Evolutionary conservation across 2,329 filamentous ascomycete species (phyloP).

Genomic region (Dothistroma pini): DNA sequence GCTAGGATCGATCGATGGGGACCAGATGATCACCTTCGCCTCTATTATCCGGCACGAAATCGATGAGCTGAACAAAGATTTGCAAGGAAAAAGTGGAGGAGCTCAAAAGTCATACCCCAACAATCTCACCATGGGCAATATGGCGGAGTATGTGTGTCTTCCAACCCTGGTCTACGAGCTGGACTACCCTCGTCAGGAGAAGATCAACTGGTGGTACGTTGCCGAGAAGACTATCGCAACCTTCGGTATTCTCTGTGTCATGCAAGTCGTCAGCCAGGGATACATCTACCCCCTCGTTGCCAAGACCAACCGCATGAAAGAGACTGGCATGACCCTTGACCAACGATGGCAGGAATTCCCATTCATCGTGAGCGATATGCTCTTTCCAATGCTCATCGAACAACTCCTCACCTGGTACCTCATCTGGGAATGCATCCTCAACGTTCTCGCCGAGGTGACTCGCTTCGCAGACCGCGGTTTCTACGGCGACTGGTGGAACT

Average conservation of each 20-base stretch:
- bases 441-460: constrained; percentile 72
- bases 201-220: constrained; percentile 71
- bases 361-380: constrained; percentile 68
- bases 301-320: constrained; percentile 63
- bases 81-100: constrained; percentile 58
- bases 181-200: constrained; percentile 68
- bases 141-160: constrained; percentile 68
- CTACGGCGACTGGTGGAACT: constrained; percentile 43
- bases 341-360: constrained; percentile 66
- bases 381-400: constrained; percentile 77
- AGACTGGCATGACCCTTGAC: constrained; percentile 57
- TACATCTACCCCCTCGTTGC: constrained; percentile 75
- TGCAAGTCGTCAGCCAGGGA: constrained; percentile 73
- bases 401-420: constrained; percentile 76
- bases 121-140: constrained; percentile 57
- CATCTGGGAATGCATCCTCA: constrained; percentile 67
- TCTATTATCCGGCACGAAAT: constrained; percentile 65
- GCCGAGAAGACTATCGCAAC: constrained; percentile 67
- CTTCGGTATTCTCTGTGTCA: constrained; percentile 69
- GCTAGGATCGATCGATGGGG: constrained; percentile 56
- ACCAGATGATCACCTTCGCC: constrained; percentile 62
- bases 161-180: constrained; percentile 77
- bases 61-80: constrained; percentile 60
- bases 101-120: constrained; percentile 58
- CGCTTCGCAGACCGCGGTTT: constrained; percentile 61